phyloP scores from a whole-genome alignment of 192 early-diverging fungal species.

The Mortierella hygrophila region DNA sequence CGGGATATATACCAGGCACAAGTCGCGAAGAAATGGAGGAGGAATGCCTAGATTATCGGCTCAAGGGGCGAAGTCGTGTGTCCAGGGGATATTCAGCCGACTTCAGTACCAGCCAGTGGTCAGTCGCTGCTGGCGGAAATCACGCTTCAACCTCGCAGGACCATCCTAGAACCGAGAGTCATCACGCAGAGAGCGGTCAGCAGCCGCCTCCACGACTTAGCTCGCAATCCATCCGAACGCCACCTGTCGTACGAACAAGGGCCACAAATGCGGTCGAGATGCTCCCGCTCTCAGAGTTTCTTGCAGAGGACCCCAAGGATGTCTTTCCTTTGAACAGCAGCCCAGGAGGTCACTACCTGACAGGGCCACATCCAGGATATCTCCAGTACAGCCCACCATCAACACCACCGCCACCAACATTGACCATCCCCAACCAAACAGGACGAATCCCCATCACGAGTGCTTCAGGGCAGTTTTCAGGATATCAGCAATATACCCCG shows the following conservation, averaged over 20 bases:
- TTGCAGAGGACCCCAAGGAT: constrained; percentile 8
- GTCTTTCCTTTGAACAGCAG: neutral
- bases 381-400: constrained; percentile 17
- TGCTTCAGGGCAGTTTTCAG: constrained; percentile 33
- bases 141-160: neutral
- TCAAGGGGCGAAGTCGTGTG: constrained; percentile 26
- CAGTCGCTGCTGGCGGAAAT: neutral
- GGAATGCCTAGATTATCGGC: constrained; percentile 32
- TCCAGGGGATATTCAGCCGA: constrained; percentile 17
- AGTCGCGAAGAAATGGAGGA: constrained; percentile 19
- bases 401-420: constrained; percentile 2
- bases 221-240: neutral
- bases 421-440: constrained; percentile 8
- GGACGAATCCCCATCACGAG: constrained; percentile 33
- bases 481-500: constrained; percentile 27
- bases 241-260: neutral
- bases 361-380: neutral
- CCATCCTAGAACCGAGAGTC: neutral
- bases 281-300: constrained; percentile 44
- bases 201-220: neutral
- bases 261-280: constrained; percentile 13
- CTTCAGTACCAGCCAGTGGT: constrained; percentile 2
- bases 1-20: neutral
- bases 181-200: neutral
- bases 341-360: neutral